Base-by-base conservation (phyloP, 257 asterid genomes). In the Phtheirospermum japonicum region DNA sequence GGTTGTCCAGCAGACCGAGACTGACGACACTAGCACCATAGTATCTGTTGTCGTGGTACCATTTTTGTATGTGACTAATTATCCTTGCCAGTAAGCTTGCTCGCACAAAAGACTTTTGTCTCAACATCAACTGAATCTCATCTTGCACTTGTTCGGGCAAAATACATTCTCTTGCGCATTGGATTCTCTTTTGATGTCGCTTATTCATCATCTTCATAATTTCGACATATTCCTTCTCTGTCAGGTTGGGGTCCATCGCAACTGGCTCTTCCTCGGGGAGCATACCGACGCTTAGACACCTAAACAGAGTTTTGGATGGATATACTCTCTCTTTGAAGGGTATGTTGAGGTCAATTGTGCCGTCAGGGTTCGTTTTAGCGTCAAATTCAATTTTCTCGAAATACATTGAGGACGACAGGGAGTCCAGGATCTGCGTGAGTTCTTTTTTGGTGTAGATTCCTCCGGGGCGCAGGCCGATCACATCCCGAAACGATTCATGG, bases 281-380 rank as follows among this genome's bases (percentile, higher is more conserved):
- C 36, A 82, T 42, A 4, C 90, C 97, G 28, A 84, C 93, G 51
- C 83, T 86, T 17, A 82, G 76, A 65, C 95, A 89, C 68, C 81
- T 74, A 63, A 86, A 82, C 87, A 79, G 4, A 86, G 54, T 0
- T 28, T 42, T 20, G 14, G 6, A n/a, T 6, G 54, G 36, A 39
- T 16, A 60, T 6, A 12, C 3, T 8, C 3, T 40, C 20, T 60
- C 65, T 16, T 23, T 86, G 26, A 81, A 76, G 3, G 86, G 78
- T 6, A 86, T 14, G 6, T 64, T 81, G 12, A 89, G 65, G 39
- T 60, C 65, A 0, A 60, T 1, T 2, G 94, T 77, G 9, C 97
- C 97, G 61, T 86, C 87, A 0, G 97, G 83, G 16, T 86, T 89
- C 2, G 95, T 80, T n/a, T n/a, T n/a, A n/a, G n/a, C n/a, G n/a